Evolutionary conservation across 2,329 filamentous ascomycete species (phyloP).

Genomic region (Thelonectria blattea): DNA sequence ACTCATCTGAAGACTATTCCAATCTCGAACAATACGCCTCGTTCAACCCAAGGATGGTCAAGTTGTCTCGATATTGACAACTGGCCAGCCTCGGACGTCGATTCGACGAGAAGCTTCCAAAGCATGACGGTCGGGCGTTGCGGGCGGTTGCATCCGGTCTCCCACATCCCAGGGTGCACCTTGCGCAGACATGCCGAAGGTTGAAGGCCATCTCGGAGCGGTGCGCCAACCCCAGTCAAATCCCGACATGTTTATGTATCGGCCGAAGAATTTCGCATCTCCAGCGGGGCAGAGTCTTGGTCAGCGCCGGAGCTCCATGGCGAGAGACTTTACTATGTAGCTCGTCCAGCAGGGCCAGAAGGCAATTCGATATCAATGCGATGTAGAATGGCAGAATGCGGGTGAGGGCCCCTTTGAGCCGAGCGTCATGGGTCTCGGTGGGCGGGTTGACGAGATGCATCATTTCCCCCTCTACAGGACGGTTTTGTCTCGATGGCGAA

Average conservation of each 20-base stretch:
- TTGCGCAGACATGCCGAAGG: slow-evolving; percentile 24
- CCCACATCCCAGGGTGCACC: slow-evolving; percentile 26
- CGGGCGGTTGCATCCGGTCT: slow-evolving; percentile 15
- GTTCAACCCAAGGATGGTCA: no score
- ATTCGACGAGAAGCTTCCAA: neutral
- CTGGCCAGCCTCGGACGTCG: no score
- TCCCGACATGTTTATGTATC: slow-evolving; percentile 20
- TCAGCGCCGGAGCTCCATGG: neutral
- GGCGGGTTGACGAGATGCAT: slow-evolving; percentile 1
- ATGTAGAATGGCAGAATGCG: slow-evolving; percentile 1
- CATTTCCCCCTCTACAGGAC: neutral
- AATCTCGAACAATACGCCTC: no score
- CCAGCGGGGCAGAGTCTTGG: no score
- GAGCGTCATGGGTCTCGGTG: slow-evolving; percentile 3
- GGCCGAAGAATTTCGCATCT: neutral
- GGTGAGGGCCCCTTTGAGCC: neutral
- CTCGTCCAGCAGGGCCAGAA: slow-evolving; percentile 5
- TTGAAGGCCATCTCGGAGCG: slow-evolving; percentile 25
- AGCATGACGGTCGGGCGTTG: slow-evolving; percentile 5
- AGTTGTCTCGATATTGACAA: no score
- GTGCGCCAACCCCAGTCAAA: slow-evolving; percentile 25
- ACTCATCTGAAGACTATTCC: no score
- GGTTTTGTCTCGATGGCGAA: slow-evolving; percentile 4
- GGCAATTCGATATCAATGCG: slow-evolving; percentile 6
- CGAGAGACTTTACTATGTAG: neutral